Percentiles rank a stretch among this genome's conserved stretches.
Evolutionary conservation across 169 alveolate species (phyloP).

Genomic region (Blepharisma undulans): DNA sequence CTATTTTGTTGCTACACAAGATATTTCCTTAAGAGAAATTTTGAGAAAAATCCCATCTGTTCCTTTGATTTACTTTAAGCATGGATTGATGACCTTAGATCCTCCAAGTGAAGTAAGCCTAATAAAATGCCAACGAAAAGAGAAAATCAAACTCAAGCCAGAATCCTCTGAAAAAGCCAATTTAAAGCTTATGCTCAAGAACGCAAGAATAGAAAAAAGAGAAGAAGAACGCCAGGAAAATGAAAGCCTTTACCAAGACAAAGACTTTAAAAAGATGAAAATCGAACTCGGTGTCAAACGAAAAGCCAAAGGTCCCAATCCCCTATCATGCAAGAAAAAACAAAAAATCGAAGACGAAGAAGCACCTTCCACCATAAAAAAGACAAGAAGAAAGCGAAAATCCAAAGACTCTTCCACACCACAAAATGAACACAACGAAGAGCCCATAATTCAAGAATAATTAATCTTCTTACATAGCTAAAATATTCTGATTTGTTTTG

Average conservation of each 20-base stretch:
- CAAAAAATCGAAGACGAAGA: neutral
- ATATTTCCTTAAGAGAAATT: slow-evolving; percentile 43
- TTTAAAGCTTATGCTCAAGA: slow-evolving; percentile 28
- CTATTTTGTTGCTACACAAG: slow-evolving; percentile 50
- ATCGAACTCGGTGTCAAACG: slow-evolving; percentile 40
- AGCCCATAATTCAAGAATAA: neutral
- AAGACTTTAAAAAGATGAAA: slow-evolving; percentile 28
- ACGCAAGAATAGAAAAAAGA: slow-evolving; percentile 10
- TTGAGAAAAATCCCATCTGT: slow-evolving; percentile 48
- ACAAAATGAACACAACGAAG: neutral
- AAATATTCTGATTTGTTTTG: neutral
- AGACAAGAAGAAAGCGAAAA: neutral
- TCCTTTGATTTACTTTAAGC: slow-evolving; percentile 53
- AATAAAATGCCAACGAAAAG: slow-evolving; percentile 49
- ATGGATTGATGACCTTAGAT: slow-evolving; percentile 47
- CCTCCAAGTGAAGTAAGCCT: slow-evolving; percentile 47
- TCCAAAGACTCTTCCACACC: neutral
- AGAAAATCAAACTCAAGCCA: slow-evolving; percentile 45
- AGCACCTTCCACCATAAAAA: neutral
- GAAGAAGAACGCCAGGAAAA: neutral
- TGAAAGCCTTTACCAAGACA: slow-evolving; percentile 34
- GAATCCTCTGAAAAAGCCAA: slow-evolving; percentile 32
- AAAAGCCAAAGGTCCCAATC: slow-evolving; percentile 63
- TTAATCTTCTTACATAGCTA: neutral
- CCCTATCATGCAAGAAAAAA: slow-evolving; percentile 44